Evolutionary conservation across 2,329 filamentous ascomycete genomes (phyloP), one percentile per base, ranked within the genome.

Genomic region (Phyllosticta capitalensis): DNA sequence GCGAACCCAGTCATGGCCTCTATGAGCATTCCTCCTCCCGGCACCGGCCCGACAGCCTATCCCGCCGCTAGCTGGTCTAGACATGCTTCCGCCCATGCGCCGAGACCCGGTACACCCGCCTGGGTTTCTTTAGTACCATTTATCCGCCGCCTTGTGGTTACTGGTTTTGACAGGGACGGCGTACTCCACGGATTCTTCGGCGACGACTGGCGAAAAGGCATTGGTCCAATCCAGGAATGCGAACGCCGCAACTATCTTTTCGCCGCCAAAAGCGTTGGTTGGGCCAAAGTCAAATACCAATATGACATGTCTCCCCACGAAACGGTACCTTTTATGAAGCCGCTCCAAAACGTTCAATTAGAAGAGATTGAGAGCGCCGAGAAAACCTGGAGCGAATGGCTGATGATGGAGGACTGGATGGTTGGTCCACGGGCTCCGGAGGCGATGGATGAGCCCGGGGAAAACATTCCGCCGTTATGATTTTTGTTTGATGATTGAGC

Each of bases 351-450:
- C 58, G 85, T 88, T 0, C 83, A 84, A 7, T 85, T 92, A 67
- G 82, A 84, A 21, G 94, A 97, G 75, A 89, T 97, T 63, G 83
- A 89, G 63, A 82, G 78, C 14, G 92, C 92, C 0, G 92, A 97
- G 75, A 81, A 83, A 63, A 85, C 81, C 61, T 99, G 94, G 94
- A 95, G 90, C 70, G 87, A 92, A 67, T 97, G 92, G 92, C 77
- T 96, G 30, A 90, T 90, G 12, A 95, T 96, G 90, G 90, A 96
- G 73, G 92, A 96, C 72, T 97, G 92, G 92, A 95, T 96, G 91
- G 78, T 96, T n/a, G 92, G 92, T 1, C 88, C 89, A 1, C 78
- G 89, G 62, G 86, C 87, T 30, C 88, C 87, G 6, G 78, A 79
- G 14, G 67, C 70, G 60, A 68, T 67, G n/a, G 68, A 70, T 49